phyloP scores from a whole-genome alignment of 306 rosid genomes.

The Mimosa pudica region DNA sequence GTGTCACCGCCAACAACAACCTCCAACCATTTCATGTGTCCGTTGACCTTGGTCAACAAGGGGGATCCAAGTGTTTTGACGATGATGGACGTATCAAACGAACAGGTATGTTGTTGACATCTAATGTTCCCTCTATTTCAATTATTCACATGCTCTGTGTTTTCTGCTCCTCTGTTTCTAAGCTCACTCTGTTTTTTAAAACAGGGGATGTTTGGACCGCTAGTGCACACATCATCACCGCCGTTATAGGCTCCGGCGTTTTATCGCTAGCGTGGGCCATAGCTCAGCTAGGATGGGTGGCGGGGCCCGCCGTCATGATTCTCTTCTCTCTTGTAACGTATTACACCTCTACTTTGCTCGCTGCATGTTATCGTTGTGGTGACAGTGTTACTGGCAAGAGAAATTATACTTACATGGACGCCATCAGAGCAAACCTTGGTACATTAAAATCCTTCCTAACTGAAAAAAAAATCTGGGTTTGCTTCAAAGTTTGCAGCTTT shows the following conservation, averaged over 20 bases:
- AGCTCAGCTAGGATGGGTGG: constrained; percentile 58
- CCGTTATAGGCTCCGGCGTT: constrained; percentile 55
- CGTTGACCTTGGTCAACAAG: background rate
- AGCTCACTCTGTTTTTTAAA: background rate
- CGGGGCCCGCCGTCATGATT: constrained; percentile 49
- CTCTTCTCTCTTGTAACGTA: constrained; percentile 48
- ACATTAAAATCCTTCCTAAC: background rate
- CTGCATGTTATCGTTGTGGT: constrained; percentile 43
- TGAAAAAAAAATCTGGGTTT: background rate
- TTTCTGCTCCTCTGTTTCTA: background rate
- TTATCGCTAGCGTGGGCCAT: constrained; percentile 53
- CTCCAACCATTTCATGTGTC: constrained; percentile 35
- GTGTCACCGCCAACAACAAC: background rate
- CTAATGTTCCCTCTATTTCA: too few relatives aligned
- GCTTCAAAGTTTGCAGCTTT: constrained; percentile 4
- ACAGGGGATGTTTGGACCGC: constrained; percentile 47
- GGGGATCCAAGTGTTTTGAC: constrained; percentile 36
- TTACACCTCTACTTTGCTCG: constrained; percentile 41
- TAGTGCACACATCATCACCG: constrained; percentile 51
- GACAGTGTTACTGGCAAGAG: constrained; percentile 47
- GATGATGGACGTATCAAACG: constrained; percentile 49
- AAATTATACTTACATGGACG: constrained; percentile 48
- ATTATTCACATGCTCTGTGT: background rate
- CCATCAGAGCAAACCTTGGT: constrained; percentile 45
- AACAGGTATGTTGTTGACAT: constrained; percentile 33